Evolutionary conservation across 768 basidiomycete species (phyloP), one percentile per base, ranked within the genome.

Genomic region (Kwoniella sp.): DNA sequence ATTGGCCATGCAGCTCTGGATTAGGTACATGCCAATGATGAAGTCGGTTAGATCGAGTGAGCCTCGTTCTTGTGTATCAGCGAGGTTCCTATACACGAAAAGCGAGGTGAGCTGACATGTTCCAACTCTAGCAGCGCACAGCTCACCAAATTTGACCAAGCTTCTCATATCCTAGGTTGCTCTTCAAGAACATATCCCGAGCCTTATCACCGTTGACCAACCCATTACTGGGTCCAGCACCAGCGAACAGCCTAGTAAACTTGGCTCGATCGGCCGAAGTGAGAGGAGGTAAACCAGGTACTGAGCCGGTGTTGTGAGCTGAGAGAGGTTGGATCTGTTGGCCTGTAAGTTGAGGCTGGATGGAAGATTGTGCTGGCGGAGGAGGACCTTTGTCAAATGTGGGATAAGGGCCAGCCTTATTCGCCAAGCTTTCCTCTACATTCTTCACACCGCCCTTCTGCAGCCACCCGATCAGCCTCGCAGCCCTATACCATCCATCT

Each of bases 1-100:
- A 59, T 86, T 85, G 57, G 88, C 86, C 93, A 97, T 96, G 40
- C 85, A 82, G n/a, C 86, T 88, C 80, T 97, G 93, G 68, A 98
- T 93, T 76, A 97, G 86, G 80, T 91, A 92, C 93, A 96, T 94
- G 44, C 89, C 96, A 73, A 99, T 87, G 64, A 90, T 88, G 77
- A 99, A 99, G 80, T 99, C 96, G 49, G 88, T 84, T 17, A 87
- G 82, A 78, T 99, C 96, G 64, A 99, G 87, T 13, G 85, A 83
- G 55, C 96, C 95, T 65, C 96, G 86, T 69, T 90, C 86, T 80
- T 94, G 90, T 2, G 93, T 94, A 79, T 99, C 96, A n/a, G 94
- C 90, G 40, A 99, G 85, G 67, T 85, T 88, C 94, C 93, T 96
- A 71, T 2, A 52, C 19, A 24, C 13, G 33, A 58, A 12, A n/a